These are phyloP conservation scores for Phytopythium cucurbitacearum DNA, from an alignment of 352 stramenopile genomes.

Conservation along the genomic window DNA sequence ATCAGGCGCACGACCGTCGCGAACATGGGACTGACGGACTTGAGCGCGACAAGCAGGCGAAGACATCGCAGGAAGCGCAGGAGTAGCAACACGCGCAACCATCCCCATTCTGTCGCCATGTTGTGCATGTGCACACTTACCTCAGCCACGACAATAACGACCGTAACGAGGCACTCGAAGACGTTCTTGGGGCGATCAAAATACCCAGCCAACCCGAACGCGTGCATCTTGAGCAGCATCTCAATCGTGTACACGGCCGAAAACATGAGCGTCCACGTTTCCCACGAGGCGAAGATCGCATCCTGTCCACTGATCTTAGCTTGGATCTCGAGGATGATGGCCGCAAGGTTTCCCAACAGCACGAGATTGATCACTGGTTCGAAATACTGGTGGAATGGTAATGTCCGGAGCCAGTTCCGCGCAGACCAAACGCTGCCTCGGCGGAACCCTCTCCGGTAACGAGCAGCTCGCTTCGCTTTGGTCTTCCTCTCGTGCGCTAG, in stretches of 20 bases:
- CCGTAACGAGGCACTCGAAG: constrained; percentile 79
- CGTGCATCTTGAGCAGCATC: constrained; percentile 81
- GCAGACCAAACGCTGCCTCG: not conserved
- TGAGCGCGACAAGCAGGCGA: constrained; percentile 40
- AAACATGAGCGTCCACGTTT: constrained; percentile 65
- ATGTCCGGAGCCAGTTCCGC: constrained; percentile 16
- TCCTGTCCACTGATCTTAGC: constrained; percentile 30
- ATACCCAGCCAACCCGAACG: constrained; percentile 48
- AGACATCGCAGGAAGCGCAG: constrained; percentile 54
- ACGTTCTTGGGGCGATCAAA: constrained; percentile 64
- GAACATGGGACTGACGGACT: constrained; percentile 50
- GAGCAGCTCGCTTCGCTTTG: not conserved
- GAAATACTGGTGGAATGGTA: constrained; percentile 26
- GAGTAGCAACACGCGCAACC: constrained; percentile 52
- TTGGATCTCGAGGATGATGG: constrained; percentile 50
- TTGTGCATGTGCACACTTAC: constrained; percentile 51
- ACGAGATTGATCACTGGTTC: constrained; percentile 31
- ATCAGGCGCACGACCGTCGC: constrained; percentile 43
- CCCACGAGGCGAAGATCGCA: constrained; percentile 23
- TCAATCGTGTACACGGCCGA: constrained; percentile 68
- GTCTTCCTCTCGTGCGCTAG: constrained; percentile 15
- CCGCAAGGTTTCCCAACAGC: constrained; percentile 36
- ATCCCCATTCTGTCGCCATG: constrained; percentile 32
- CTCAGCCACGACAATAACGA: constrained; percentile 49
- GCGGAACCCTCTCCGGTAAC: constrained; percentile 1